Conservation (phyloP, 345 rosid genomes). For the Rhizophora mangle region DNA sequence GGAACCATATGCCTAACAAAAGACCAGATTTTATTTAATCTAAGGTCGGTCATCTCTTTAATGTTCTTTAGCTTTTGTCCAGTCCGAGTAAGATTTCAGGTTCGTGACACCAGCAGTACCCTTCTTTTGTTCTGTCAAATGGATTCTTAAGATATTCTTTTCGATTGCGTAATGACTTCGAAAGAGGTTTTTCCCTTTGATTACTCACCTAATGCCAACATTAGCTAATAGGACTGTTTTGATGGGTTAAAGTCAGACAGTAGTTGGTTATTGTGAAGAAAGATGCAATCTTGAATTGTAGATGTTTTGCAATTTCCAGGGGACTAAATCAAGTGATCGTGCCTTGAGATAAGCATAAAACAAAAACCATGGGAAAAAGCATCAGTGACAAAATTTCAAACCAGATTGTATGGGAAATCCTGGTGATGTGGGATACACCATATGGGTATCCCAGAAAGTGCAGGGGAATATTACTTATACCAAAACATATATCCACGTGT, state of each 20-base stretch:
- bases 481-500: background rate
- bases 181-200: background rate
- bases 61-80: background rate
- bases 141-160: background rate
- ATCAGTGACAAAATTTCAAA: background rate
- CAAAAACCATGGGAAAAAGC: background rate
- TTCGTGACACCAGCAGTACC: slow-evolving; percentile 16
- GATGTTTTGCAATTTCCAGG: too few relatives aligned
- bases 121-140: slow-evolving; percentile 11
- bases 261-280: too few relatives aligned
- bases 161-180: slow-evolving; percentile 9
- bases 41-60: slow-evolving; percentile 3
- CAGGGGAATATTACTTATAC: background rate
- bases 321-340: too few relatives aligned
- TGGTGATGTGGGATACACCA: background rate
- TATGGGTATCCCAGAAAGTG: background rate
- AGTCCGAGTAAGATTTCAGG: slow-evolving; percentile 14
- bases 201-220: background rate
- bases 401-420: background rate
- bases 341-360: background rate
- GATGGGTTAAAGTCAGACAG: too few relatives aligned
- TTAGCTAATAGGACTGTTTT: background rate
- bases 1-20: background rate
- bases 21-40: background rate
- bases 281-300: too few relatives aligned